A percentile compares a stretch with the other conserved stretches of the same genome.
Conservation (phyloP, 2,329 filamentous ascomycete species). For the Fragosphaeria purpurea region DNA sequence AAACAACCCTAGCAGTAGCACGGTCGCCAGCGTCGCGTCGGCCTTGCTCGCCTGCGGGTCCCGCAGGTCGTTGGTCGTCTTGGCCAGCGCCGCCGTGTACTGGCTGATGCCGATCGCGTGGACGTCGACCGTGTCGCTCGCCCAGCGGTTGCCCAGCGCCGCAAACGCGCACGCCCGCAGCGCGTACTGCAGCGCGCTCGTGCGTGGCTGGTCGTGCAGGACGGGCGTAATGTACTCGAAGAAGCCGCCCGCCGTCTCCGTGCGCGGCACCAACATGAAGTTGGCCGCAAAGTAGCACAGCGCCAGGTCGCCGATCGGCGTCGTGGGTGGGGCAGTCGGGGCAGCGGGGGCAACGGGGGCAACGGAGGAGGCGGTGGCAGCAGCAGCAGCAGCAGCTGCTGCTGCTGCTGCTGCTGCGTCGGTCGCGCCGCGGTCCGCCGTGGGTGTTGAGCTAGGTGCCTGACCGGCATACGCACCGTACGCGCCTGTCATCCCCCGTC, state of each 20-base stretch:
- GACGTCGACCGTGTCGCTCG: constrained; percentile 22
- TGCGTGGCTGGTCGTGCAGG: constrained; percentile 25
- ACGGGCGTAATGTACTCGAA: constrained; percentile 50
- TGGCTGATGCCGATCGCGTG: constrained; percentile 34
- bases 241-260: constrained; percentile 40
- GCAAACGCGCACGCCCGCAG: constrained; percentile 51
- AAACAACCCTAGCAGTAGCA: constrained; percentile 49
- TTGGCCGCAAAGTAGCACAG: constrained; percentile 51
- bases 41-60: constrained; percentile 38
- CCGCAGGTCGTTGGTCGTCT: constrained; percentile 42
- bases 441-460: too few relatives aligned
- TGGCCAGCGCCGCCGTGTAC: constrained; percentile 44
- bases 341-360: not conserved
- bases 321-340: constrained; percentile 22
- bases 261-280: constrained; percentile 44
- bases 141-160: constrained; percentile 42
- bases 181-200: constrained; percentile 34
- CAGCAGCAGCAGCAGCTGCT: too few relatives aligned
- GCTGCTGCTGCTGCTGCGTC: too few relatives aligned
- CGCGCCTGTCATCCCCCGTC: too few relatives aligned
- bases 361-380: too few relatives aligned
- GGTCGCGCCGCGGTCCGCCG: too few relatives aligned
- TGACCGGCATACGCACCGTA: too few relatives aligned
- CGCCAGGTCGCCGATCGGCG: constrained; percentile 46
- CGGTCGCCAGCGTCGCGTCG: constrained; percentile 49